A percentile compares a stretch with the other conserved stretches of the same genome.
Evolutionary conservation across 1,284 basidiomycete species (phyloP).

Genomic region (Cutaneotrichosporon daszewskae): DNA sequence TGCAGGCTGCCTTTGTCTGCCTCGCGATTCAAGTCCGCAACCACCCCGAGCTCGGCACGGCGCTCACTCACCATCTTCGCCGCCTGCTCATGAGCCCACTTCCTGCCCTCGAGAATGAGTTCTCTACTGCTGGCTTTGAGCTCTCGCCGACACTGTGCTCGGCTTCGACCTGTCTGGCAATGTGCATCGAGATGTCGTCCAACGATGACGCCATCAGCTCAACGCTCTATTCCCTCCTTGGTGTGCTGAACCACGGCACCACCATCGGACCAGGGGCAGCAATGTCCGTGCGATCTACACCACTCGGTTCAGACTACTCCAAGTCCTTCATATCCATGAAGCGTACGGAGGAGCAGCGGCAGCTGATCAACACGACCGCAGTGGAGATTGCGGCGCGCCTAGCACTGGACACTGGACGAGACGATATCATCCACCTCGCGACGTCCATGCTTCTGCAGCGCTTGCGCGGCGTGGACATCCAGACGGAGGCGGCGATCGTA

Average conservation of each 20-base stretch:
- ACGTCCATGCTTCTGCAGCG: constrained; percentile 90
- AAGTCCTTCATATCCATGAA: constrained; percentile 10
- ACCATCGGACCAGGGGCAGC: constrained; percentile 17
- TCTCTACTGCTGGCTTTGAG: constrained; percentile 48
- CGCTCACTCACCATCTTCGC: constrained; percentile 73
- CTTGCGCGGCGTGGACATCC: constrained; percentile 72
- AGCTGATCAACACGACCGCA: constrained; percentile 78
- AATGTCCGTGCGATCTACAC: constrained; percentile 24
- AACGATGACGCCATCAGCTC: constrained; percentile 89
- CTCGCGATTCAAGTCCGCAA: constrained; percentile 61
- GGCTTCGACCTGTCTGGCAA: constrained; percentile 80
- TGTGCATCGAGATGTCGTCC: constrained; percentile 82
- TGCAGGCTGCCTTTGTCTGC: constrained; percentile 42
- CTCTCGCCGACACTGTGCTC: constrained; percentile 64
- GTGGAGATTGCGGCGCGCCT: constrained; percentile 81
- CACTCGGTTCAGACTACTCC: constrained; percentile 8
- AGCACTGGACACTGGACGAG: constrained; percentile 71
- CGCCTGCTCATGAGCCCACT: constrained; percentile 83
- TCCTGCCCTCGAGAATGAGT: constrained; percentile 79
- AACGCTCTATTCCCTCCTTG: constrained; percentile 90
- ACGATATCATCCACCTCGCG: constrained; percentile 80
- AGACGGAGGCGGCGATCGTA: constrained; percentile 83
- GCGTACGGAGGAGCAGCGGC: constrained; percentile 72
- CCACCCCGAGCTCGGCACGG: constrained; percentile 70
- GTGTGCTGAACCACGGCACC: constrained; percentile 74